Evolutionary conservation across 495 filamentous ascomycete species (phyloP), one percentile per base, ranked within the genome.

Genomic region (Aspergillus kassunensis): DNA sequence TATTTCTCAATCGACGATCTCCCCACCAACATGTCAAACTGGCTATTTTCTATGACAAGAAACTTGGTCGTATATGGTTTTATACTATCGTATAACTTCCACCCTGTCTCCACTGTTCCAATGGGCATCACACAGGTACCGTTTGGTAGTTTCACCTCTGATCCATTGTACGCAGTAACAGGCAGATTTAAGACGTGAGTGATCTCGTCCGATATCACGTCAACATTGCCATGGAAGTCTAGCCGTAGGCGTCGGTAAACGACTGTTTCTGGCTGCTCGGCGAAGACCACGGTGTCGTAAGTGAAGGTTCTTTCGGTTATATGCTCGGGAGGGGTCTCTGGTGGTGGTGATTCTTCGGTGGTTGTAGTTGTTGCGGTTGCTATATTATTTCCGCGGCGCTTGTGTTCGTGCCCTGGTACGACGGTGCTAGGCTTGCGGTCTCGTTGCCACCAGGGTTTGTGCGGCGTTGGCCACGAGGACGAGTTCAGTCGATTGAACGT

Each of bases 1-100:
- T 51, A 31, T 5, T 43, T n/a, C 19, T 16, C 5, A 23, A 51
- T 51, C 6, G 37, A 51, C 8, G 24, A 15, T 4, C 36, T 16
- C 12, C 48, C 37, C 12, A 51, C 11, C 6, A 51, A n/a, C 27
- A 51, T 43, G 25, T 51, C 48, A 42, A 43, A 51, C 1, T 43
- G 21, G 29, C 37, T 34, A 15, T 51, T 11, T 21, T 34, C 9
- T 7, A 51, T 51, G 10, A 51, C 48, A 13, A 35, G 16, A 34
- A 43, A 51, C 9, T 43, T 25, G 3, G 36, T 33, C 12, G 10
- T 43, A 31, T 42, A 43, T 13, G 13, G 27, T 12, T 24, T 41
- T 19, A 34, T 12, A 6, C 37, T 39, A 2, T 31, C 27, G 19
- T 51, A 43, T 1, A 43, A 16, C 27, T 51, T 6, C 48, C 48